Evolutionary conservation across 768 basidiomycete genomes (phyloP), one percentile per base, ranked within the genome.

Genomic region (Solioccasus polychromus): DNA sequence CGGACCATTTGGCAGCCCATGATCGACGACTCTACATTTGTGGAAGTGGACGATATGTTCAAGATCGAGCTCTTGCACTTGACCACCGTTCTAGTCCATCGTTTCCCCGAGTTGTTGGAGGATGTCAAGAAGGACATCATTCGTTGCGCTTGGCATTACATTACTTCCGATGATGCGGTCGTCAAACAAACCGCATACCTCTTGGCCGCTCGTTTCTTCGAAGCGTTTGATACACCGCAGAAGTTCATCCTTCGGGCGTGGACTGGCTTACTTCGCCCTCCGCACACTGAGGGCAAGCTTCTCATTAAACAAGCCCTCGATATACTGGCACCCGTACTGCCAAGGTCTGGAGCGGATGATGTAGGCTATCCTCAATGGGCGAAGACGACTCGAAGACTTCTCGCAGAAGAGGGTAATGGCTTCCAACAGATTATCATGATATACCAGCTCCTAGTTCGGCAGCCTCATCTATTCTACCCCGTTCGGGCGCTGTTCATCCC

Each of bases 131-230:
- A 93, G 63, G 90, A 94, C 48, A 83, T 98, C 54, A 93, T 97
- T 70, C 89, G 87, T 63, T 87, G 88, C 46, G 90, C 92, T 17
- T 97, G 92, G 92, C 79, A 85, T 57, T 89, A 85, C 56, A 88
- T 94, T 54, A 78, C 77, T 6, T 83, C 74, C 44, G 91, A 95
- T 32, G 96, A 98, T 62, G 78, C 85, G 5, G 82, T 93, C 17
- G 90, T 96, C 58, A 94, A 92, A 64, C 91, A 97, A 63, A 89
- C 89, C 8, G 88, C 92, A 0, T 92, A 92, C 62, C 78, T 96
- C 28, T 76, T 98, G 6, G 83, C 89, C 26, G 92, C 96, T 30
- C 81, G 87, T 25, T 98, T 98, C 74, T 93, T 95, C 57, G 83
- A 87, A 12, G 82, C 81, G 7, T 94, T 88, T 65, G 88, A 88